Evolutionary conservation across 2,329 filamentous ascomycete genomes (phyloP).

Genomic region (Ophiognomonia clavigignenti-juglandacearum): DNA sequence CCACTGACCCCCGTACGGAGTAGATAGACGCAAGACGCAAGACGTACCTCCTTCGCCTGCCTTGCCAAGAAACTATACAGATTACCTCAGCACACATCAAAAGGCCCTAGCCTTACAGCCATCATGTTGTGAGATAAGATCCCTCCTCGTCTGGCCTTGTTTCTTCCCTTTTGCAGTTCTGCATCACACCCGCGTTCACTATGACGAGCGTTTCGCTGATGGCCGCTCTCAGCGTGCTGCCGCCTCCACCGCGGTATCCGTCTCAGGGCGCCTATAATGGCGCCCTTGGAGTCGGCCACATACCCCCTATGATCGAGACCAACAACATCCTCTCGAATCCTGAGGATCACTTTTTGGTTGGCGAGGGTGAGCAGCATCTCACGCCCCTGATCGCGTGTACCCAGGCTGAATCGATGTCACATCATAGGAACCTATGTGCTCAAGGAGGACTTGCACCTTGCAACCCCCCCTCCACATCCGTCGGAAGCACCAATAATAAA

Average conservation of each 20-base stretch:
- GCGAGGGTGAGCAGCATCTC: slow-evolving; percentile 66
- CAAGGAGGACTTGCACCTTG: slow-evolving; percentile 85
- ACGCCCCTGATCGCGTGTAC: background rate
- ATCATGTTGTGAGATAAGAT: slow-evolving; percentile 15
- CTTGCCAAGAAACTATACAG: background rate
- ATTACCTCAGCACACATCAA: background rate
- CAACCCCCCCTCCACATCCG: slow-evolving; percentile 91
- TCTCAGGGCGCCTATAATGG: slow-evolving; percentile 69
- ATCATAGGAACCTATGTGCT: slow-evolving; percentile 76
- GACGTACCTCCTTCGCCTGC: too few species aligned
- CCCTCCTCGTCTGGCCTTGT: background rate
- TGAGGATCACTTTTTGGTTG: slow-evolving; percentile 86
- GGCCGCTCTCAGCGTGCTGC: slow-evolving; percentile 61
- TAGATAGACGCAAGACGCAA: too few species aligned
- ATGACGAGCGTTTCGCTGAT: slow-evolving; percentile 17
- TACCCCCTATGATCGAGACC: slow-evolving; percentile 80
- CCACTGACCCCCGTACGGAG: too few species aligned
- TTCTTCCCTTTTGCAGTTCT: background rate
- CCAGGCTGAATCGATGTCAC: slow-evolving; percentile 1
- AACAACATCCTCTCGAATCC: slow-evolving; percentile 84
- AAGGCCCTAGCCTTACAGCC: background rate
- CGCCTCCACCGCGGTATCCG: slow-evolving; percentile 81
- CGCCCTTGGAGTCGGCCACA: slow-evolving; percentile 61
- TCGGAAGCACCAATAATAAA: slow-evolving; percentile 85
- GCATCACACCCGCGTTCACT: background rate